These are phyloP conservation scores for Moniliophthora roreri DNA, from an alignment of 1,284 basidiomycete genomes.

Conservation along the genomic window DNA sequence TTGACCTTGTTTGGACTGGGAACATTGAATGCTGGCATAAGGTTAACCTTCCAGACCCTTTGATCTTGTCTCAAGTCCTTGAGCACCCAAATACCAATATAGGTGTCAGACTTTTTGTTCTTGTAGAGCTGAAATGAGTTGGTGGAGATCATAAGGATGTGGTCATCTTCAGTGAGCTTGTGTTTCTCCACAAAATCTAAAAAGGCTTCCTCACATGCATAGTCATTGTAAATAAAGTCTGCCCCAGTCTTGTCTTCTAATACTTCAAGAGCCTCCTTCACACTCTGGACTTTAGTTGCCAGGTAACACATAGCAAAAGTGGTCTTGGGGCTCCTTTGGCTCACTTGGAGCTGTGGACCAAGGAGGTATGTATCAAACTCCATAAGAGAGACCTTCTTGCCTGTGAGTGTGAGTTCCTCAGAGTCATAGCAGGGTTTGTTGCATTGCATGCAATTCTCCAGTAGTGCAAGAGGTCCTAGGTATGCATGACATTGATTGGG, in stretches of 20 bases:
- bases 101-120: constrained; percentile 31
- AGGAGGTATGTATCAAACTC: constrained; percentile 34
- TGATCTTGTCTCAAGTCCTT: constrained; percentile 18
- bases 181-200: constrained; percentile 17
- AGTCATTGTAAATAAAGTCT: constrained; percentile 19
- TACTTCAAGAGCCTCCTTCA: constrained; percentile 14
- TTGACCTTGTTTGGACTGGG: constrained; percentile 34
- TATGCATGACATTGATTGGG: constrained; percentile 30
- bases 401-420: background rate
- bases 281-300: background rate
- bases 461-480: constrained; percentile 26
- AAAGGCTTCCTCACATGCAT: constrained; percentile 19
- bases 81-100: constrained; percentile 28
- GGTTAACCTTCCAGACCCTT: constrained; percentile 22
- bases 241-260: constrained; percentile 11
- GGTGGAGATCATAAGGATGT: constrained; percentile 26
- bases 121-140: constrained; percentile 35
- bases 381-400: constrained; percentile 14
- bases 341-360: constrained; percentile 35
- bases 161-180: constrained; percentile 25
- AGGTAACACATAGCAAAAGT: constrained; percentile 27
- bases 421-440: constrained; percentile 18
- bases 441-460: constrained; percentile 22
- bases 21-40: constrained; percentile 28
- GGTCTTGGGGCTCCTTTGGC: constrained; percentile 22